Conservation (phyloP, 768 basidiomycete species). For the Suillus decipiens region DNA sequence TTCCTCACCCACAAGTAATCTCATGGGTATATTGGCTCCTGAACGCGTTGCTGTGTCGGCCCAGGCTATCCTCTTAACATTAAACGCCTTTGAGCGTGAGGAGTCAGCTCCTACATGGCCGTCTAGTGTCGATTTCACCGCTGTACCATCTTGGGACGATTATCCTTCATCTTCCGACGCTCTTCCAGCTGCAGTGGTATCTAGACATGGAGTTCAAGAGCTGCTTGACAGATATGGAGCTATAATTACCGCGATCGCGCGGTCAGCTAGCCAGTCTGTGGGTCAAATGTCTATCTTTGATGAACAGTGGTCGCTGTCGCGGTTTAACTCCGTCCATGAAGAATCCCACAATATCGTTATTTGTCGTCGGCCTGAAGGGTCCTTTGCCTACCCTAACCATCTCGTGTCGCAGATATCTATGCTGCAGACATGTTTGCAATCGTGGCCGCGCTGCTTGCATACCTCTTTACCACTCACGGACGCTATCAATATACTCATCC, state of each 20-base stretch:
- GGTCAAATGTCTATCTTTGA: slow-evolving; percentile 84
- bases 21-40: slow-evolving; percentile 53
- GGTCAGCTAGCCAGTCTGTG: slow-evolving; percentile 60
- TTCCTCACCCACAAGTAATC: slow-evolving; percentile 35
- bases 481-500: slow-evolving; percentile 76
- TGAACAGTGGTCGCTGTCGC: slow-evolving; percentile 73
- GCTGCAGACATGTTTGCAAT: slow-evolving; percentile 75
- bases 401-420: slow-evolving; percentile 66
- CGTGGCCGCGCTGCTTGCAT: slow-evolving; percentile 83
- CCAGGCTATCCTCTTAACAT: slow-evolving; percentile 70
- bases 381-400: slow-evolving; percentile 65
- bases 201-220: slow-evolving; percentile 69
- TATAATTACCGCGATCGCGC: slow-evolving; percentile 57
- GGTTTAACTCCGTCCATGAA: slow-evolving; percentile 52
- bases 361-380: slow-evolving; percentile 64
- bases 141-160: slow-evolving; percentile 54
- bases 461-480: slow-evolving; percentile 53
- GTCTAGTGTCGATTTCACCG: slow-evolving; percentile 64
- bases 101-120: slow-evolving; percentile 77
- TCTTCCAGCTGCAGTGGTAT: slow-evolving; percentile 52
- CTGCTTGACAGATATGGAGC: slow-evolving; percentile 69
- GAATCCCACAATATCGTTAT: slow-evolving; percentile 70
- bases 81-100: slow-evolving; percentile 74
- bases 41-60: slow-evolving; percentile 77
- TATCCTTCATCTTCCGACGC: slow-evolving; percentile 71